Conservation (phyloP, 1,284 basidiomycete species). For the Xerocomus alliaceus region DNA sequence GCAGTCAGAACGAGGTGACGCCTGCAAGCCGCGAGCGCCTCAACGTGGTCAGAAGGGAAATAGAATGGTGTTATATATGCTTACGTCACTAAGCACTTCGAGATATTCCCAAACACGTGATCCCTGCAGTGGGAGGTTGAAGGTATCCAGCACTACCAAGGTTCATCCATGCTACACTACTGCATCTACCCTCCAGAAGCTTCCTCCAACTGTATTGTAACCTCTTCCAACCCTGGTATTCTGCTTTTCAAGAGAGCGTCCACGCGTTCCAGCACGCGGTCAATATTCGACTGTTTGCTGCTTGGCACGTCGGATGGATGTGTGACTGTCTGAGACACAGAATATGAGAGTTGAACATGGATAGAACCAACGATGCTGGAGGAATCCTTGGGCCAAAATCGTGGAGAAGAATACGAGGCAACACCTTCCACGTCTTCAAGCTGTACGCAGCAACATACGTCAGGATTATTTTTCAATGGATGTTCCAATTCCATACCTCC, state of each 20-base stretch:
- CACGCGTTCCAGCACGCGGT: conserved; percentile 78
- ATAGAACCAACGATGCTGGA: conserved; percentile 88
- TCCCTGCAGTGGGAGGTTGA: too few species aligned
- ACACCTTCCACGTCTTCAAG: conserved; percentile 76
- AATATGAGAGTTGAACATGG: conserved; percentile 74
- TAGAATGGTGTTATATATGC: too few species aligned
- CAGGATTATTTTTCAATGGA: not conserved
- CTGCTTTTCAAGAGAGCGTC: conserved; percentile 70
- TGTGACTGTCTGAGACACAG: conserved; percentile 47
- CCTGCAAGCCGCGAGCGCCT: too few species aligned
- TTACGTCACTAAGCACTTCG: too few species aligned
- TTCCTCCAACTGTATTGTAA: conserved; percentile 85
- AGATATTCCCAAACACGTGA: too few species aligned
- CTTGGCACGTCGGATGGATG: conserved; percentile 62
- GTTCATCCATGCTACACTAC: conserved; percentile 10
- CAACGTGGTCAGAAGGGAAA: not conserved
- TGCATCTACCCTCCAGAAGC: conserved; percentile 14
- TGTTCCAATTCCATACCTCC: conserved; percentile 58
- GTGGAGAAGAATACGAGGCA: conserved; percentile 78
- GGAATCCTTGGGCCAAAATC: conserved; percentile 97
- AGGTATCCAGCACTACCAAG: conserved; percentile 20
- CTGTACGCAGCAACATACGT: conserved; percentile 49
- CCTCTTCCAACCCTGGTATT: conserved; percentile 83
- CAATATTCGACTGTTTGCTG: conserved; percentile 60
- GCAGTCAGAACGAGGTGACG: not conserved